phyloP scores from a whole-genome alignment of 352 stramenopile genomes.

The Globisporangium cederbergense region DNA sequence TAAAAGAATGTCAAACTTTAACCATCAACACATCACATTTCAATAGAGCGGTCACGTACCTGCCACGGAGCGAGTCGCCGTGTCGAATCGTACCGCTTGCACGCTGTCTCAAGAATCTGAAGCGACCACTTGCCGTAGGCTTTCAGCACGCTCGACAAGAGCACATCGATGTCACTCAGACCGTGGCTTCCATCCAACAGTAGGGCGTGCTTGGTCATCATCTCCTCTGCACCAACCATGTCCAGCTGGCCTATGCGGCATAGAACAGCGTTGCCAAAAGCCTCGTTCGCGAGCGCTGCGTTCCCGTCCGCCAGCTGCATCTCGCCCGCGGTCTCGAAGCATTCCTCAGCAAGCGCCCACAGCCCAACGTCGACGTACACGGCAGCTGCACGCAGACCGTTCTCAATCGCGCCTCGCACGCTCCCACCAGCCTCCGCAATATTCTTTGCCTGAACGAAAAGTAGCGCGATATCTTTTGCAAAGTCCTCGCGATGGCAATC shows the following conservation, averaged over 20 bases:
- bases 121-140: slow-evolving; percentile 57
- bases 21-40: not conserved
- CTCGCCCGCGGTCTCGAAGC: slow-evolving; percentile 52
- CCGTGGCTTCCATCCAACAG: slow-evolving; percentile 28
- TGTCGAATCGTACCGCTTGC: slow-evolving; percentile 42
- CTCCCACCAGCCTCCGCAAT: slow-evolving; percentile 54
- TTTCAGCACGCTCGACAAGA: slow-evolving; percentile 53
- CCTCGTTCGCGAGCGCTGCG: slow-evolving; percentile 40
- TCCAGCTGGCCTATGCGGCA: slow-evolving; percentile 60
- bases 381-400: slow-evolving; percentile 41
- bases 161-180: slow-evolving; percentile 45
- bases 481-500: slow-evolving; percentile 37
- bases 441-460: slow-evolving; percentile 57
- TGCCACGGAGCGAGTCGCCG: slow-evolving; percentile 61
- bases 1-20: not conserved
- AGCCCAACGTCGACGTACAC: slow-evolving; percentile 51
- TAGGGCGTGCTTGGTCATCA: slow-evolving; percentile 40
- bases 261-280: slow-evolving; percentile 55
- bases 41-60: slow-evolving; percentile 24
- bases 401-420: slow-evolving; percentile 41
- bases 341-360: slow-evolving; percentile 51
- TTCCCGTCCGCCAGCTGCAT: slow-evolving; percentile 37
- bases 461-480: slow-evolving; percentile 34
- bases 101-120: slow-evolving; percentile 42
- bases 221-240: slow-evolving; percentile 48